Base-by-base conservation (phyloP, 257 asterid genomes). In the Ilex aquifolium region DNA sequence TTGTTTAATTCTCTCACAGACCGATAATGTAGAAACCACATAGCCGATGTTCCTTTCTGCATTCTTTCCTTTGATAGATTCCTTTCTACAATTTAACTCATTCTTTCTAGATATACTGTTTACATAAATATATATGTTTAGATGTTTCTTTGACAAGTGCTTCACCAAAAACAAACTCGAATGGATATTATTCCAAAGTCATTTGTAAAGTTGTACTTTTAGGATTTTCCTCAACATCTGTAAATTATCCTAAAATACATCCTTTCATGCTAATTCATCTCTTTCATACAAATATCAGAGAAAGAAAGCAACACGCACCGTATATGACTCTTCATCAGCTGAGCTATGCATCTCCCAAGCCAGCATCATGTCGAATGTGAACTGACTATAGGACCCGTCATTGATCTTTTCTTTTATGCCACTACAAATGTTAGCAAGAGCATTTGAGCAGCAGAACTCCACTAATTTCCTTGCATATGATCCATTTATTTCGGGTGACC, bases 301-400 rank as follows among this genome's bases (percentile, higher is more conserved):
- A 27, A 39, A 36, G 14, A 13, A 64, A 31, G 8, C 31, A n/a
- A 44, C 7, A 42, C 82, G 72, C 48, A 88, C 96, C 13, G 30
- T 30, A 40, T 56, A 66, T 6, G 86, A 75, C 72, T 82, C 81
- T 79, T 86, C 85, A 1, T 80, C 83, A 10, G 60, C 51, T 2
- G 80, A 71, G 73, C 65, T 77, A 5, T 97, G 93, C 60, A 13
- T 69, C 66, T 91, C 90, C 98, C 95, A 91, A 59, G 98, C 98
- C 39, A 87, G 84, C 97, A 91, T 91, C 95, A 88, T 86, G 69
- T 91, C 88, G 7, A 88, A 88, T 2, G 97, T 86, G 80, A 83
- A 82, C n/a, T 92, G 88, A 57, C 85, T 83, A 59, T 83, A 85
- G 13, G 87, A 76, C 46, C 88, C 93, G 65, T 91, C 76, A 12